A percentile compares a stretch with the other conserved stretches of the same genome.
phyloP scores from a whole-genome alignment of 305 asterid species.

The Plantago coronopus region DNA sequence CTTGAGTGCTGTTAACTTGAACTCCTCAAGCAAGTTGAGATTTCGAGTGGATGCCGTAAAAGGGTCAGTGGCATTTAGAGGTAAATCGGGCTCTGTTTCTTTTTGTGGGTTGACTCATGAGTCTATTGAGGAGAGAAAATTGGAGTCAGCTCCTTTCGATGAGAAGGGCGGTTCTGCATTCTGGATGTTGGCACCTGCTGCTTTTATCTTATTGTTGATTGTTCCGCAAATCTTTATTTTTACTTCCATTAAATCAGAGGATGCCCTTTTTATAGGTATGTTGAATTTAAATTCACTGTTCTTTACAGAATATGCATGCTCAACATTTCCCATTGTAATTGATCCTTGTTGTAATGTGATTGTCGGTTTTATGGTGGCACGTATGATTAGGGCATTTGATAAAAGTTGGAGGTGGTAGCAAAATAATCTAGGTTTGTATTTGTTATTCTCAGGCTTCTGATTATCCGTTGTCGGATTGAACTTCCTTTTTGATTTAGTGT shows the following conservation, averaged over 20 bases:
- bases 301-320: not conserved
- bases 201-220: slow-evolving; percentile 54
- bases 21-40: slow-evolving; percentile 32
- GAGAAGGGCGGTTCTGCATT: slow-evolving; percentile 58
- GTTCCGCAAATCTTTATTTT: slow-evolving; percentile 61
- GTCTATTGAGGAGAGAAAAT: slow-evolving; percentile 59
- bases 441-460: too few species aligned
- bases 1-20: slow-evolving; percentile 26
- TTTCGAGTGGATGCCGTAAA: slow-evolving; percentile 35
- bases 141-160: slow-evolving; percentile 62
- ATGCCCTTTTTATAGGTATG: slow-evolving; percentile 59
- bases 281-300: slow-evolving; percentile 5
- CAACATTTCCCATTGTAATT: slow-evolving; percentile 5
- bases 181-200: slow-evolving; percentile 83
- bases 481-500: too few species aligned
- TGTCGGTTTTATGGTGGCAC: too few species aligned
- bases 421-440: too few species aligned
- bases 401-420: too few species aligned
- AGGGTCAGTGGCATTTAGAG: slow-evolving; percentile 56
- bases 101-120: slow-evolving; percentile 69
- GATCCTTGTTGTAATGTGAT: not conserved
- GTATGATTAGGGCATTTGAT: too few species aligned
- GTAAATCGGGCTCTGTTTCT: slow-evolving; percentile 79
- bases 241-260: slow-evolving; percentile 48
- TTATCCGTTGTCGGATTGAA: too few species aligned